Base-by-base conservation (phyloP, 805 yeast species). In the Candida wancherniae region DNA sequence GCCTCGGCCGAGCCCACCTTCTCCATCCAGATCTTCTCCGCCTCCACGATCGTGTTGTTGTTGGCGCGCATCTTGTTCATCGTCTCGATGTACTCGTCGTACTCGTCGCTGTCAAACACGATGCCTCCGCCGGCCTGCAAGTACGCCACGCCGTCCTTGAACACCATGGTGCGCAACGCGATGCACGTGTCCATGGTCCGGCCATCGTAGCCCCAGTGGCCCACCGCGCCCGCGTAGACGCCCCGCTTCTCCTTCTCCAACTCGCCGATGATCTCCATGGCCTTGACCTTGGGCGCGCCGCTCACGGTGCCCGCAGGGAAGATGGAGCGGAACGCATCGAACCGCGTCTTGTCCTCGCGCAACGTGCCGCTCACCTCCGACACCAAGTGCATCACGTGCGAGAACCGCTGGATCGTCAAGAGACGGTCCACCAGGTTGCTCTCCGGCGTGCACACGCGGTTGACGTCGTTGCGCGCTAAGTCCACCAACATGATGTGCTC, bases 121-220 rank as follows among this genome's bases (percentile, higher is more conserved):
- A 92, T 92, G 37, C 99, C 99, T 34, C 99, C 99, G 43, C 99
- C 98, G 3, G 98, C 97, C 67, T 92, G 99, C 47, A 92, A 68
- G 50, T 87, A 90, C 0, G 96, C 97, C 31, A 75, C 68, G 15
- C 88, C 90, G 45, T 90, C 85, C 54, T 92, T 92, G 53, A 75
- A 81, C 26, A 92, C 87, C 98, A 92, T 90, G 0, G 99, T 92
- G 62, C 99, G 76, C 48, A 92, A 67, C 0, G 98, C 98, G 55
- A 92, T 92, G 62, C 98, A 92, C 1, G 97, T 92, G 53, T 92
- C 94, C 97, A 92, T 90, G 17, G 86, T 73, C 47, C 75, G 77
- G n/a, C 90, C 86, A 50, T 87, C 95, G 55, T 88, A 92, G 1
- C 95, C 87, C 96, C 97, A 92, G 55, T 84, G 83, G 6, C 99